Percentiles rank a stretch among this genome's conserved stretches.
Evolutionary conservation across 495 filamentous ascomycete species (phyloP).

Genomic region (Penicillium nucicola): DNA sequence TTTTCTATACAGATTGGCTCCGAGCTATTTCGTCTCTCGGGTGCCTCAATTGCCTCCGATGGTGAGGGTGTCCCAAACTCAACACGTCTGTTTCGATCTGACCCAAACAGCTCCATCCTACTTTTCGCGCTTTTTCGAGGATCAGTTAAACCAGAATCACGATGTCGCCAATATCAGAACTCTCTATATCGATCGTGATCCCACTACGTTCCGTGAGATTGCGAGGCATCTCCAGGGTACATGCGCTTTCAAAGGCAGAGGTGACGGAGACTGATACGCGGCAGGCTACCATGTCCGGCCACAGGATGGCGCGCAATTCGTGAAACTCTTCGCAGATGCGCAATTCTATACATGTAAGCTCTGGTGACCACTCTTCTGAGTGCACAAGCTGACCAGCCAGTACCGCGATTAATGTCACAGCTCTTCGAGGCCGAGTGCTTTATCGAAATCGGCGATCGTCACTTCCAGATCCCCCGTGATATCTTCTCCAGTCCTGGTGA

Average conservation of each 20-base stretch:
- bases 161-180: constrained; percentile 59
- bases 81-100: neutral
- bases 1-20: constrained; percentile 95
- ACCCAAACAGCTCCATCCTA: constrained; percentile 81
- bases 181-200: constrained; percentile 94
- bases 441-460: constrained; percentile 77
- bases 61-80: constrained; percentile 56
- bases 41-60: constrained; percentile 93
- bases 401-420: constrained; percentile 86
- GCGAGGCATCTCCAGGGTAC: constrained; percentile 82
- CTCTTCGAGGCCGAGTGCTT: constrained; percentile 93
- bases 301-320: constrained; percentile 79
- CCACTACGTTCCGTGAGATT: constrained; percentile 84
- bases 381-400: constrained; percentile 33
- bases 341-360: constrained; percentile 85
- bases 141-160: constrained; percentile 64
- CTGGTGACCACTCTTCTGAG: neutral
- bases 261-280: constrained; percentile 2
- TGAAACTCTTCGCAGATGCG: constrained; percentile 89
- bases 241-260: neutral
- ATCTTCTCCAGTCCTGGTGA: constrained; percentile 83
- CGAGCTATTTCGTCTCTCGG: constrained; percentile 86
- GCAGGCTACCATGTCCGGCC: constrained; percentile 81
- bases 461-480: constrained; percentile 88
- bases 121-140: constrained; percentile 91